Conservation (phyloP, 75 land plant genomes). For the Picea glauca region DNA sequence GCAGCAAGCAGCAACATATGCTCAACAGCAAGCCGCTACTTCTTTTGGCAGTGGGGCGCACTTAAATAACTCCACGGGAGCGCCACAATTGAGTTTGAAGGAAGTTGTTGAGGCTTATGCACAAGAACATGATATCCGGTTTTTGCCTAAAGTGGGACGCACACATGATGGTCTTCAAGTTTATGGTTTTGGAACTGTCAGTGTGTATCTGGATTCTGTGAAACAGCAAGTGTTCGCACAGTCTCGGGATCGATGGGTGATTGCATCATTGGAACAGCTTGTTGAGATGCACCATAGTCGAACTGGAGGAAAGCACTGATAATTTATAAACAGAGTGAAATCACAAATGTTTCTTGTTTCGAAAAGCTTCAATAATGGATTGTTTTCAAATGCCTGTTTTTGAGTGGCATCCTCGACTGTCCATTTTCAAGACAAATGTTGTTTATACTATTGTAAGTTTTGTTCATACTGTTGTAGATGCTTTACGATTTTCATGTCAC, state of each 20-base stretch:
- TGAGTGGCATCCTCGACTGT: no score
- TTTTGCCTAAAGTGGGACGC: slow-evolving; percentile 81
- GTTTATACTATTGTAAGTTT: no score
- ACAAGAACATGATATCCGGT: slow-evolving; percentile 65
- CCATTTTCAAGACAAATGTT: no score
- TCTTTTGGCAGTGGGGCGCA: slow-evolving; percentile 10
- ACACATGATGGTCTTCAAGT: slow-evolving; percentile 79
- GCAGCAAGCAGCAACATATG: slow-evolving; percentile 33
- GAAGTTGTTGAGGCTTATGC: slow-evolving; percentile 75
- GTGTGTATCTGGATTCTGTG: slow-evolving; percentile 68
- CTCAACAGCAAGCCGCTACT: slow-evolving; percentile 38
- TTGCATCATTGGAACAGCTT: slow-evolving; percentile 70
- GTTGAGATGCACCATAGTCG: slow-evolving; percentile 62
- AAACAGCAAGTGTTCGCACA: slow-evolving; percentile 82
- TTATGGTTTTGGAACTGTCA: slow-evolving; percentile 86
- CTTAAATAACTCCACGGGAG: slow-evolving; percentile 24
- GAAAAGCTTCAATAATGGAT: no score
- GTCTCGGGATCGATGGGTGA: slow-evolving; percentile 59
- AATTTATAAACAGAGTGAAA: no score
- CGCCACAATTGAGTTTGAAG: slow-evolving; percentile 70
- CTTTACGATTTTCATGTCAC: no score
- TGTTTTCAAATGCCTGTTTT: no score
- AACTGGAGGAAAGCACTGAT: slow-evolving; percentile 16
- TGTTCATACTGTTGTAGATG: no score
- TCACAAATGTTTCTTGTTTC: no score